A percentile compares a stretch with the other conserved stretches of the same genome.
These are phyloP conservation scores for Tolypocladium ovalisporum DNA, from an alignment of 2,329 filamentous ascomycete genomes.

Conservation along the genomic window DNA sequence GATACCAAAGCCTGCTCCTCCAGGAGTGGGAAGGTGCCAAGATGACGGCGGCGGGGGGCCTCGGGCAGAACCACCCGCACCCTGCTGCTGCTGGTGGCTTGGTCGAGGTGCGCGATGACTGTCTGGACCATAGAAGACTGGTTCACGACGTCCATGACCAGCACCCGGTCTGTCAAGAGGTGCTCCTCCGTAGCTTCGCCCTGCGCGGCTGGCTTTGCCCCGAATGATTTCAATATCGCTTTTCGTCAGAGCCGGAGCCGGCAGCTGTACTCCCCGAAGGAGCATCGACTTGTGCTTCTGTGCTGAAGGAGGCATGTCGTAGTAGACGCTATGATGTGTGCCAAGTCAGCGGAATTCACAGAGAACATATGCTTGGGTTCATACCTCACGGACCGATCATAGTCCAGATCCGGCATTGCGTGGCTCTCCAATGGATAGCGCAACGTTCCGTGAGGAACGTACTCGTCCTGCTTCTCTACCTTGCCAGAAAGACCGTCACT, in stretches of 20 bases:
- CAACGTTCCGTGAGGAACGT: constrained; percentile 76
- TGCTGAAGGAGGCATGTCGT: constrained; percentile 64
- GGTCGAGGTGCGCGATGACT: constrained; percentile 5
- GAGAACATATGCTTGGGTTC: constrained; percentile 11
- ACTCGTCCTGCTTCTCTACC: constrained; percentile 71
- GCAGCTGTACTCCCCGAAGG: constrained; percentile 68
- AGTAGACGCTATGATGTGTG: constrained; percentile 54
- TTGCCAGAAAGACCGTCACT: constrained; percentile 72
- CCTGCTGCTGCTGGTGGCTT: not conserved
- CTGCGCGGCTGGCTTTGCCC: constrained; percentile 47
- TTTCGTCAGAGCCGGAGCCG: constrained; percentile 59
- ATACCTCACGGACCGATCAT: constrained; percentile 77
- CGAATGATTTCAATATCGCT: constrained; percentile 66
- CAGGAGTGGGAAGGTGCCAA: constrained; percentile 19
- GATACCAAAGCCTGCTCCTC: constrained; percentile 20
- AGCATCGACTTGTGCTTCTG: constrained; percentile 90
- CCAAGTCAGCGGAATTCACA: not conserved
- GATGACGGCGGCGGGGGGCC: constrained; percentile 1
- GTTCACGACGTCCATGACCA: constrained; percentile 10
- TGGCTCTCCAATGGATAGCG: constrained; percentile 64
- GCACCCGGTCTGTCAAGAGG: constrained; percentile 11
- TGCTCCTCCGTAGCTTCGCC: constrained; percentile 16
- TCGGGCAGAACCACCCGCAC: constrained; percentile 1
- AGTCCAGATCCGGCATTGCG: constrained; percentile 66
- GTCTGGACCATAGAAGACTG: constrained; percentile 16